These are phyloP conservation scores for Trifolium dubium DNA, from an alignment of 306 rosid genomes.

Conservation along the genomic window DNA sequence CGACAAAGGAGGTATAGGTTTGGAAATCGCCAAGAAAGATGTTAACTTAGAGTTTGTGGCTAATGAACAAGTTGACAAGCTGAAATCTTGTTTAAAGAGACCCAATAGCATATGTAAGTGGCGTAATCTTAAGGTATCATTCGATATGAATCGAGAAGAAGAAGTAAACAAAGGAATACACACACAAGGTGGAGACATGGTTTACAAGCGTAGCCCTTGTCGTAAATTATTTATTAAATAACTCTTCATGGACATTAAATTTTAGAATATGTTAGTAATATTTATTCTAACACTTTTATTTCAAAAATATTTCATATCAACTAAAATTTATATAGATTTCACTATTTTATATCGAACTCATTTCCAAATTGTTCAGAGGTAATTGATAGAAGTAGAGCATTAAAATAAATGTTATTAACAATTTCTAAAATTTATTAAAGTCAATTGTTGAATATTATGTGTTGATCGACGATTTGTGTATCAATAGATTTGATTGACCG, in stretches of 20 bases:
- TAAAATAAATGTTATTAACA: not conserved
- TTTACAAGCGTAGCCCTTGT: not conserved
- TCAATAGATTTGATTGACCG: too few relatives aligned
- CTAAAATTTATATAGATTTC: not conserved
- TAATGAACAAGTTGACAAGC: slow-evolving; percentile 1
- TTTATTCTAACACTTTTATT: not conserved
- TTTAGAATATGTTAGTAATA: not conserved
- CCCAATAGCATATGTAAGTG: slow-evolving; percentile 47
- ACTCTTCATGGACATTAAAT: not conserved
- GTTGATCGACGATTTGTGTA: too few relatives aligned
- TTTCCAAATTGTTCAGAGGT: not conserved
- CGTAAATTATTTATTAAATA: not conserved
- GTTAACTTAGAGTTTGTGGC: slow-evolving; percentile 15
- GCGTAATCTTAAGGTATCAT: slow-evolving; percentile 49
- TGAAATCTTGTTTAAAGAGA: slow-evolving; percentile 62
- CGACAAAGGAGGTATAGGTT: not conserved
- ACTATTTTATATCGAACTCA: not conserved
- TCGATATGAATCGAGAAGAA: slow-evolving; percentile 28
- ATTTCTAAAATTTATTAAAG: too few relatives aligned
- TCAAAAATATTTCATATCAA: not conserved
- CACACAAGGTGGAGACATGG: not conserved
- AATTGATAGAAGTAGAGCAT: not conserved
- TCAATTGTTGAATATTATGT: too few relatives aligned
- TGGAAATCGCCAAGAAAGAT: slow-evolving; percentile 21
- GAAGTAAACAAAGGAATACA: not conserved